Conservation (phyloP, 2,329 filamentous ascomycete species). For the Colletotrichum orbiculare region DNA sequence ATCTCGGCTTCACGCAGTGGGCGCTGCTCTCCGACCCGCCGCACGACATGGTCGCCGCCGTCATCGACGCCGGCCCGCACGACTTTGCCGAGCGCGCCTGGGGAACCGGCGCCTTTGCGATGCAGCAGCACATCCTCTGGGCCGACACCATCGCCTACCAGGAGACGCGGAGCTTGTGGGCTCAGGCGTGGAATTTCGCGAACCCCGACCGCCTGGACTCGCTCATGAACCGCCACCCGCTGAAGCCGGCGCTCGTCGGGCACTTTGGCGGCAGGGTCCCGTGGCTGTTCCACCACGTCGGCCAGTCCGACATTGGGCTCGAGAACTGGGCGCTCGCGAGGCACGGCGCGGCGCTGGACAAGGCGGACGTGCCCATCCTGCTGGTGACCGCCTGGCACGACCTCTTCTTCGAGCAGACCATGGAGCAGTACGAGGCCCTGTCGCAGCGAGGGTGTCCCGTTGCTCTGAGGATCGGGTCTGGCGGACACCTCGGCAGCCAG, state of each 20-base stretch:
- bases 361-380: constrained; percentile 35
- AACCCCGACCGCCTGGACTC: background rate
- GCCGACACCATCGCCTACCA: constrained; percentile 24
- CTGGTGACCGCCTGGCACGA: constrained; percentile 39
- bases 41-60: constrained; percentile 35
- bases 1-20: constrained; percentile 40
- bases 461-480: constrained; percentile 37
- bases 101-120: constrained; percentile 33
- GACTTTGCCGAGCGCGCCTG: constrained; percentile 34
- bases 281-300: constrained; percentile 26
- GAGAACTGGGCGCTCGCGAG: constrained; percentile 23
- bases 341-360: constrained; percentile 33
- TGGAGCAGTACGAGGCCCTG: constrained; percentile 36
- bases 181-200: background rate
- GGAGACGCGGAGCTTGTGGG: constrained; percentile 3
- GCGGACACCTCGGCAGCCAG: constrained; percentile 31
- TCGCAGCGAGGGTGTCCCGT: constrained; percentile 33
- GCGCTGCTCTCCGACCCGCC: constrained; percentile 38
- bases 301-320: constrained; percentile 25
- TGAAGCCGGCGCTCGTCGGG: constrained; percentile 22
- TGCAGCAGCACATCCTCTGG: constrained; percentile 29
- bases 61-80: constrained; percentile 27
- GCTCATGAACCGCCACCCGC: constrained; percentile 21
- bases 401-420: constrained; percentile 31
- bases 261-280: constrained; percentile 28